These are phyloP conservation scores for Austroboletus novae-zelandiae DNA, from an alignment of 1,284 basidiomycete genomes.

Conservation along the genomic window DNA sequence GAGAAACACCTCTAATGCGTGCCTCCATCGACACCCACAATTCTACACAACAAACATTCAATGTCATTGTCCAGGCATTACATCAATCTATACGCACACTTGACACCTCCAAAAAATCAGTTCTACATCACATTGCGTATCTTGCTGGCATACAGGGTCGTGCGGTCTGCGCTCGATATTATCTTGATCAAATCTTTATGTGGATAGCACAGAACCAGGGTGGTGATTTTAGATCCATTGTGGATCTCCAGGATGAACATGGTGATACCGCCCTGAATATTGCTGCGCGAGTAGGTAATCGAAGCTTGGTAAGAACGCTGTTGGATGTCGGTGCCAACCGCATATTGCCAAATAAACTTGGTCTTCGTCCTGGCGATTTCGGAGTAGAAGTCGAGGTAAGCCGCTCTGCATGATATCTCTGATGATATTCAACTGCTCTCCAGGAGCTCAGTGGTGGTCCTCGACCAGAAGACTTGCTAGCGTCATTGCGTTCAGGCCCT, in stretches of 20 bases:
- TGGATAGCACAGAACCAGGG: constrained; percentile 74
- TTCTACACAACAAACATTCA: constrained; percentile 79
- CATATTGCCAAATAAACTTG: constrained; percentile 90
- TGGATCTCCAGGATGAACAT: constrained; percentile 93
- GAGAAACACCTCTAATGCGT: constrained; percentile 94
- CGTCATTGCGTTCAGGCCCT: constrained; percentile 66
- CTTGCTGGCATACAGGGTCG: constrained; percentile 91
- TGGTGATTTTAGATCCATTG: constrained; percentile 74
- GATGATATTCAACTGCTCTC: neutral
- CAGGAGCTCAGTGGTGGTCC: constrained; percentile 70
- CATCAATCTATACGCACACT: constrained; percentile 81
- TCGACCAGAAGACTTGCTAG: constrained; percentile 73
- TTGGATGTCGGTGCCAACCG: constrained; percentile 94
- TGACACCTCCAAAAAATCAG: constrained; percentile 86
- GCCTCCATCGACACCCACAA: constrained; percentile 89
- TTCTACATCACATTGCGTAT: constrained; percentile 93
- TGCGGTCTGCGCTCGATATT: constrained; percentile 83
- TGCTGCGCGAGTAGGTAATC: constrained; percentile 91
- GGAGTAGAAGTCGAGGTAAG: constrained; percentile 87
- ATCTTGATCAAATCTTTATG: constrained; percentile 87
- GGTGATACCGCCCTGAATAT: constrained; percentile 97
- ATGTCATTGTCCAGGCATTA: constrained; percentile 62
- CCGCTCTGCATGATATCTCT: neutral
- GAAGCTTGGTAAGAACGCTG: constrained; percentile 82
- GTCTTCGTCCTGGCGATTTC: constrained; percentile 90